phyloP scores from a whole-genome alignment of 768 basidiomycete genomes.

The Suillus weaverae region DNA sequence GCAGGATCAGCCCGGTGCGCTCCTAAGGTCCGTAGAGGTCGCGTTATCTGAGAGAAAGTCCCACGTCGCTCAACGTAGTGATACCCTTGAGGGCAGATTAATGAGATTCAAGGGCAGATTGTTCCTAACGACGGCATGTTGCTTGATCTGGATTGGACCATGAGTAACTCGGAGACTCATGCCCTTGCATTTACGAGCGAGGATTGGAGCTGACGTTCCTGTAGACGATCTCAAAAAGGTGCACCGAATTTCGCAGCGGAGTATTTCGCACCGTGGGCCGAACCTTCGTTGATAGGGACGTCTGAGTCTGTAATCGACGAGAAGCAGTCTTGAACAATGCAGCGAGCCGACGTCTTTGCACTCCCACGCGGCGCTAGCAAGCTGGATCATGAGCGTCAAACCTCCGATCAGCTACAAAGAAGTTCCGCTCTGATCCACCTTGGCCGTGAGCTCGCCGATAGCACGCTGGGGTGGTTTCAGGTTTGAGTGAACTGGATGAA shows the following conservation, averaged over 20 bases:
- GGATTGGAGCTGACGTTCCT: background rate
- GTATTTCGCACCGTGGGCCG: background rate
- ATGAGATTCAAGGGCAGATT: background rate
- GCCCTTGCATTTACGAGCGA: background rate
- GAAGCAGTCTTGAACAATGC: background rate
- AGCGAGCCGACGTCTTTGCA: background rate
- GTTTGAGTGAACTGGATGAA: background rate
- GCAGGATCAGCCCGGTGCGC: background rate
- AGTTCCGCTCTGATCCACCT: background rate
- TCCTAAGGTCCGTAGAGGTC: background rate
- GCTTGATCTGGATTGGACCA: background rate
- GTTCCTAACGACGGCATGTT: background rate
- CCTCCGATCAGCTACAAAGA: background rate
- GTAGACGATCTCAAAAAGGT: background rate
- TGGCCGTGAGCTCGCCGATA: background rate
- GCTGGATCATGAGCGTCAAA: background rate
- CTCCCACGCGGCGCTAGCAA: background rate
- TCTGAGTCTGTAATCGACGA: background rate
- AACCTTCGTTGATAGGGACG: background rate
- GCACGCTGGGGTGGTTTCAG: background rate
- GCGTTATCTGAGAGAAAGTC: background rate
- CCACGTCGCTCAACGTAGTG: background rate
- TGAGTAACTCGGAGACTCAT: background rate
- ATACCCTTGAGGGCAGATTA: background rate
- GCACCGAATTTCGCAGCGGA: background rate